Evolutionary conservation across 768 basidiomycete species (phyloP), one percentile per base, ranked within the genome.

Genomic region (Phlebiopsis gigantea): DNA sequence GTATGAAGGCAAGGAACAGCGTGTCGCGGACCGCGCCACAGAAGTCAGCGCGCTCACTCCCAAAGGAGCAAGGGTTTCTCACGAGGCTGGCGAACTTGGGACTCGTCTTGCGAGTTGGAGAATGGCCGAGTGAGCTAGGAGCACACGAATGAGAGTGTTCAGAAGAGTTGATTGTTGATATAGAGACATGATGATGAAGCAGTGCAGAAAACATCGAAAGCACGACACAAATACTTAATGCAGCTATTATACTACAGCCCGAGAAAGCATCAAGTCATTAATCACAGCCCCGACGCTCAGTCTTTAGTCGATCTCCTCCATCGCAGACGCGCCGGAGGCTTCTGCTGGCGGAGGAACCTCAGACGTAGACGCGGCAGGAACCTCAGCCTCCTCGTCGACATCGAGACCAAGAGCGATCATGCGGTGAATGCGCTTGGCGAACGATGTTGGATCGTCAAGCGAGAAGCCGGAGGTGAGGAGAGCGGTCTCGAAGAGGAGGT

Each of bases 371-470:
- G 76, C 69, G 22, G 74, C 64, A 17, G 73, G 69, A 47, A 77
- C 76, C 62, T 83, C 79, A 62, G 84, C 81, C 28, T 88, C 87
- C 42, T 93, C 92, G 45, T 92, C 89, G 58, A 92, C 90, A 66
- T 95, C 92, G 58, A 95, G 84, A 66, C 90, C 92, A 64, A 94
- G 80, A 68, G 90, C 80, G 72, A 99, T 95, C 96, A 98, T 98
- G 60, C 93, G 87, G 80, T 96, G 84, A 73, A 98, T 98, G 62
- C 96, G 90, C 79, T 90, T 88, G 59, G 94, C 90, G 72, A 97
- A 98, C 56, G 89, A 91, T 60, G 89, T 84, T 25, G 97, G 96
- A 71, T 95, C 91, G 63, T 98, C 93, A 58, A 99, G 86, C 54
- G 92, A 85, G 82, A 99, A 99, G 51, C 91, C 92, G 51, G 92